Percentiles rank a stretch among this genome's conserved stretches.
Evolutionary conservation across 805 yeast genomes (phyloP).

Genomic region (Saturnispora silvae): DNA sequence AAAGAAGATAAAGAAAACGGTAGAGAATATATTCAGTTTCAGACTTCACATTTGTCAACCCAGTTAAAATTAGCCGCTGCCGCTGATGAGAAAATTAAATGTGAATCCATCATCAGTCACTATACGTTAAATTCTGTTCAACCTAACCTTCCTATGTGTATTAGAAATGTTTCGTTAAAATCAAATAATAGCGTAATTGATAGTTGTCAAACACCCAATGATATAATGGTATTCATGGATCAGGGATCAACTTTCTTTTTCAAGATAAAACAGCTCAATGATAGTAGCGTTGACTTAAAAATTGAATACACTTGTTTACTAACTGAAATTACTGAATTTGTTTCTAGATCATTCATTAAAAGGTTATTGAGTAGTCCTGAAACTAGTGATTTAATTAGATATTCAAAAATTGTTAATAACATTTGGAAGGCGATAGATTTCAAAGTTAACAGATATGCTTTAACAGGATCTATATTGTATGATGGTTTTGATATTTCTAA

Average conservation of each 20-base stretch:
- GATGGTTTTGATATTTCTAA: slow-evolving; percentile 10
- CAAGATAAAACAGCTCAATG: slow-evolving; percentile 29
- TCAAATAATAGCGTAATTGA: slow-evolving; percentile 16
- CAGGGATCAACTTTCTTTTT: slow-evolving; percentile 60
- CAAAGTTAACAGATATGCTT: slow-evolving; percentile 22
- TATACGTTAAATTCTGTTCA: slow-evolving; percentile 58
- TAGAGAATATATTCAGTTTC: slow-evolving; percentile 12
- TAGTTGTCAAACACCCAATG: slow-evolving; percentile 25
- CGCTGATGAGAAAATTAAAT: slow-evolving; percentile 68
- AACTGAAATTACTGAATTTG: slow-evolving; percentile 31
- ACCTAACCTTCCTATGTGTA: slow-evolving; percentile 40
- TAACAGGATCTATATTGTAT: slow-evolving; percentile 16
- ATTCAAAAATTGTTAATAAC: slow-evolving; percentile 13
- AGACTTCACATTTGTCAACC: slow-evolving; percentile 34
- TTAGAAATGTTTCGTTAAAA: slow-evolving; percentile 30
- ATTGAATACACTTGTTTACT: slow-evolving; percentile 37
- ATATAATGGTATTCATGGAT: slow-evolving; percentile 50
- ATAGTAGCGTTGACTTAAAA: slow-evolving; percentile 32
- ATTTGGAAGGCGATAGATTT: slow-evolving; percentile 17
- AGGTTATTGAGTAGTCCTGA: not conserved
- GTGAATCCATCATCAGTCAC: slow-evolving; percentile 34
- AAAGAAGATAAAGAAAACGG: not conserved
- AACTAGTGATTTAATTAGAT: slow-evolving; percentile 14
- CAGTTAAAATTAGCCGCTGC: slow-evolving; percentile 57
- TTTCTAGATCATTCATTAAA: slow-evolving; percentile 13